These are phyloP conservation scores for Fusarium metavorans DNA, from an alignment of 2,329 filamentous ascomycete genomes.

Conservation along the genomic window DNA sequence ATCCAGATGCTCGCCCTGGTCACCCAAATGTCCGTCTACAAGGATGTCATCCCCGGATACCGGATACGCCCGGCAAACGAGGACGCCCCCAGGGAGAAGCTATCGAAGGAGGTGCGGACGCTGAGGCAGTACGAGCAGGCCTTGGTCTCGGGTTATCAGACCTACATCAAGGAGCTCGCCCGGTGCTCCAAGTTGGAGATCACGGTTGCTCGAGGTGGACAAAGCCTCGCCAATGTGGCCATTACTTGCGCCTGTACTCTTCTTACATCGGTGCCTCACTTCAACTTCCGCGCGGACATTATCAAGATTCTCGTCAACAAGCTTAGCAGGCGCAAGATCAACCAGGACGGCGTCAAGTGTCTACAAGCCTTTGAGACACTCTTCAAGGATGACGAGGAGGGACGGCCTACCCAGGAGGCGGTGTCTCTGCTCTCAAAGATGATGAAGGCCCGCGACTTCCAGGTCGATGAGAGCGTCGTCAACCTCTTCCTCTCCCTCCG, in stretches of 20 bases:
- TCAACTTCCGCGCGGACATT: slow-evolving; percentile 93
- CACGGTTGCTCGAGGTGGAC: slow-evolving; percentile 53
- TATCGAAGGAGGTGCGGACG: slow-evolving; percentile 91
- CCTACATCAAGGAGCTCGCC: slow-evolving; percentile 82
- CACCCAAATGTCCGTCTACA: slow-evolving; percentile 91
- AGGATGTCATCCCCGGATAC: slow-evolving; percentile 96
- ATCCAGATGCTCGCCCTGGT: slow-evolving; percentile 89
- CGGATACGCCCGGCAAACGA: slow-evolving; percentile 86
- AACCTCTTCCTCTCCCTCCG: slow-evolving; percentile 93
- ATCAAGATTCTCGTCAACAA: slow-evolving; percentile 89
- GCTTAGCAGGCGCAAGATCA: slow-evolving; percentile 77
- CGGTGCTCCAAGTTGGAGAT: slow-evolving; percentile 71
- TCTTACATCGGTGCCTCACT: slow-evolving; percentile 87
- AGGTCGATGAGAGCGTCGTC: slow-evolving; percentile 84
- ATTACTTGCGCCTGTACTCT: slow-evolving; percentile 88
- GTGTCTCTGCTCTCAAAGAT: slow-evolving; percentile 89
- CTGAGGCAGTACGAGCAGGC: slow-evolving; percentile 89
- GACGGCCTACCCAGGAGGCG: slow-evolving; percentile 86
- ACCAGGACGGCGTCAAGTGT: slow-evolving; percentile 83
- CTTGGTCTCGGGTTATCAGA: slow-evolving; percentile 85
- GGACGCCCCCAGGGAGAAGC: slow-evolving; percentile 79
- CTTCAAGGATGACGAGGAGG: slow-evolving; percentile 90
- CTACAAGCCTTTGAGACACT: slow-evolving; percentile 82
- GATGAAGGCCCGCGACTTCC: slow-evolving; percentile 90
- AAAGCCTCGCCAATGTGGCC: slow-evolving; percentile 77